A percentile compares a stretch with the other conserved stretches of the same genome.
phyloP scores from a whole-genome alignment of 108 stramenopile genomes.

The Fragilariopsis cylindrus region DNA sequence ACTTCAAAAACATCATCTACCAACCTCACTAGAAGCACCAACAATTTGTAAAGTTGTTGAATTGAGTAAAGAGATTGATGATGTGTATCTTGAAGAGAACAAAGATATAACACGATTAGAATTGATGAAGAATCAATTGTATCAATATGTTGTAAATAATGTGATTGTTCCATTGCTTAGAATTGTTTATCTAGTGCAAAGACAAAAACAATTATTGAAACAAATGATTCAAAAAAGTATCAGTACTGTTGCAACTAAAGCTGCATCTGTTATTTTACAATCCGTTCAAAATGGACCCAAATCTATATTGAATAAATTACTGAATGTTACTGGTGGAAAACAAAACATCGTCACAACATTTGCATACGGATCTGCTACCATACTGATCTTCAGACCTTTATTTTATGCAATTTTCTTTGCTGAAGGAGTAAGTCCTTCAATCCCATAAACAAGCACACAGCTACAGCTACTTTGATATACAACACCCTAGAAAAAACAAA shows the following conservation, averaged over 20 bases:
- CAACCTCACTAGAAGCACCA: not conserved
- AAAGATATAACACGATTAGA: not conserved
- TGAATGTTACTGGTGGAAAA: conserved; percentile 34
- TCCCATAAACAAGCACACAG: no score
- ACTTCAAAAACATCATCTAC: conserved; percentile 43
- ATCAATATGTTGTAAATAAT: conserved; percentile 4
- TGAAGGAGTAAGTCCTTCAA: conserved; percentile 4
- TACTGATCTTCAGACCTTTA: conserved; percentile 34
- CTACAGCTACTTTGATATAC: no score
- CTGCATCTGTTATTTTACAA: not conserved
- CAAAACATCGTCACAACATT: conserved; percentile 24
- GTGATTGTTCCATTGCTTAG: conserved; percentile 14
- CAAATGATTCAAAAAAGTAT: not conserved
- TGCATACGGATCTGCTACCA: conserved; percentile 13
- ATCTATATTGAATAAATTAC: conserved; percentile 3
- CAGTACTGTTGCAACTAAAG: conserved; percentile 3
- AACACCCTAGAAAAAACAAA: no score
- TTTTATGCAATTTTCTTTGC: conserved; percentile 22
- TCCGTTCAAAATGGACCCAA: conserved; percentile 16
- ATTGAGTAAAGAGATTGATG: not conserved
- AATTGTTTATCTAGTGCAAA: conserved; percentile 22
- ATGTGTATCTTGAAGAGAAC: not conserved
- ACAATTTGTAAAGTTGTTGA: not conserved
- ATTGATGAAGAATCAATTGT: not conserved
- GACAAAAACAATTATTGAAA: conserved; percentile 18